Evolutionary conservation across 2,329 filamentous ascomycete genomes (phyloP).

Genomic region (Penicillium sp.): DNA sequence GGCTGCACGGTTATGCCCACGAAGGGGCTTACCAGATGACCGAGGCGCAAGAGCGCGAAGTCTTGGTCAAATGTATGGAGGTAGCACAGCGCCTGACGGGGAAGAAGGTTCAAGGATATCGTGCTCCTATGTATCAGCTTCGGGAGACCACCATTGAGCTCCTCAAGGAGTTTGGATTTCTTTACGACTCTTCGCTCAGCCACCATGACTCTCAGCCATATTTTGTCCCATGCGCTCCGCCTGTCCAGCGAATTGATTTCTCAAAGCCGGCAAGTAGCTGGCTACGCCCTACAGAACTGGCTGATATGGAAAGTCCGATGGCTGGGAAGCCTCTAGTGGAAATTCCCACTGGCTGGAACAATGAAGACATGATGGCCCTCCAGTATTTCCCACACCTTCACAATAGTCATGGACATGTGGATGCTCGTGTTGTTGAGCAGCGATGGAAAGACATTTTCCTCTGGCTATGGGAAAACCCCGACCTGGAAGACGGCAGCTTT

Average conservation of each 20-base stretch:
- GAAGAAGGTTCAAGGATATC: neutral
- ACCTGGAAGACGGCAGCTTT: neutral
- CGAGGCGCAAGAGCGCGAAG: neutral
- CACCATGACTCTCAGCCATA: neutral
- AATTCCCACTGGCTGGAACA: slow-evolving; percentile 45
- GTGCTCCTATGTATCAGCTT: neutral
- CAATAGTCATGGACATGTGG: slow-evolving; percentile 58
- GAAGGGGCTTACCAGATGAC: neutral
- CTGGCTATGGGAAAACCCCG: slow-evolving; percentile 53
- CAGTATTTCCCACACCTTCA: slow-evolving; percentile 46
- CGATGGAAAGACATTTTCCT: slow-evolving; percentile 65
- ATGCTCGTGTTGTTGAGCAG: slow-evolving; percentile 59
- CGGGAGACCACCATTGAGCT: neutral
- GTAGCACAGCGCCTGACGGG: neutral
- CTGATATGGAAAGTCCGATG: neutral
- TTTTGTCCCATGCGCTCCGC: neutral
- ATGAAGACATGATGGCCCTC: slow-evolving; percentile 46
- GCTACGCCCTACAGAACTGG: neutral
- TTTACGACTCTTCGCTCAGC: neutral
- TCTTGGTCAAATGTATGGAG: neutral
- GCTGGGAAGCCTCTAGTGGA: slow-evolving; percentile 30
- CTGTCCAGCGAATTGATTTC: neutral
- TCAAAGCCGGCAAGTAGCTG: neutral
- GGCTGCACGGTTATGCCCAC: neutral
- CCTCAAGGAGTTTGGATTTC: neutral